phyloP scores from a whole-genome alignment of 1,139 yeast genomes.

The Geotrichum siamense region DNA sequence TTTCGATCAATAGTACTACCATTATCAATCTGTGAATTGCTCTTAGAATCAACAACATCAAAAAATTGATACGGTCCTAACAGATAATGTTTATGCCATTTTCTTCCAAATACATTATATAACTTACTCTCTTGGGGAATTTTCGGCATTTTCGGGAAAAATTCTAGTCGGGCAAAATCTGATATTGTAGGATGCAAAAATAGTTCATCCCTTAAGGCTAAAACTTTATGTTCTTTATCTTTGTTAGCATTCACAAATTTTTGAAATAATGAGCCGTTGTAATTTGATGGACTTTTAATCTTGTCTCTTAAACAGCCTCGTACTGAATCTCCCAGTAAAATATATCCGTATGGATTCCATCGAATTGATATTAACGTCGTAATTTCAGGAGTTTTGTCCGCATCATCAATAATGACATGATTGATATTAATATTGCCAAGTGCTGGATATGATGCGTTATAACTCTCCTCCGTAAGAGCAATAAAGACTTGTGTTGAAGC shows the following conservation, averaged over 20 bases:
- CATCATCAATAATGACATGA: constrained; percentile 92
- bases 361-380: constrained; percentile 86
- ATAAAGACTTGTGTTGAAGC: no score
- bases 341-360: constrained; percentile 82
- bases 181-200: no score
- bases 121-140: no score
- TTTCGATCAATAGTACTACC: neutral
- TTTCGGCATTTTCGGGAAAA: no score
- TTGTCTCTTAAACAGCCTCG: constrained; percentile 78
- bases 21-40: neutral
- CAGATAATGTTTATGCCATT: constrained; percentile 63
- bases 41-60: constrained; percentile 40
- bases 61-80: constrained; percentile 75
- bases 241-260: no score
- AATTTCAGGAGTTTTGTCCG: constrained; percentile 93
- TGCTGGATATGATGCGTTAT: no score
- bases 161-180: no score
- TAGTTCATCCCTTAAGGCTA: no score
- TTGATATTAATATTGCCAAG: constrained; percentile 43
- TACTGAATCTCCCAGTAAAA: constrained; percentile 98
- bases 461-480: no score
- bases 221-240: no score
- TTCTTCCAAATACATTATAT: constrained; percentile 69
- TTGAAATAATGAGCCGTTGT: no score
- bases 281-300: no score